phyloP scores from a whole-genome alignment of 345 rosid species.

The Hibiscus mutabilis region DNA sequence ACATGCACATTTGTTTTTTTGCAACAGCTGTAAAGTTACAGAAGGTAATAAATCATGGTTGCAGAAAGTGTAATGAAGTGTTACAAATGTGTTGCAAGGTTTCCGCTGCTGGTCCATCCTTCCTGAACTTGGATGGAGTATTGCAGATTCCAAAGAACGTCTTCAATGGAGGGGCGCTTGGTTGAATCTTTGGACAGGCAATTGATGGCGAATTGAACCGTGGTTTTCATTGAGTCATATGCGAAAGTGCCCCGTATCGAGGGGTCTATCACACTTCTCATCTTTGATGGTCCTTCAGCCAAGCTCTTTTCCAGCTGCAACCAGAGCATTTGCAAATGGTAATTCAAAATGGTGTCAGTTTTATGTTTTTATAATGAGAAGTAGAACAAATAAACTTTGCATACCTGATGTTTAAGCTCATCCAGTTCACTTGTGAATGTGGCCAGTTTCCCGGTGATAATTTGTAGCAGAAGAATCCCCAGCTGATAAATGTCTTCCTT shows the following conservation, averaged over 20 bases:
- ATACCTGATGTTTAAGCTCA: constrained; percentile 49
- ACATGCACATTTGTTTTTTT: not conserved
- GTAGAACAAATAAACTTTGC: not conserved
- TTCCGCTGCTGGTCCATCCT: constrained; percentile 77
- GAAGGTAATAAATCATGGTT: not conserved
- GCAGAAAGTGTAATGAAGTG: not conserved
- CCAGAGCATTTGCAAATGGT: not conserved
- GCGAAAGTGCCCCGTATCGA: constrained; percentile 61
- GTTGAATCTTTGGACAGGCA: constrained; percentile 56
- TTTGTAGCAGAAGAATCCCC: constrained; percentile 60
- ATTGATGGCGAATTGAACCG: constrained; percentile 59
- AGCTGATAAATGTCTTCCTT: constrained; percentile 85
- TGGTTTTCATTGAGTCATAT: constrained; percentile 67
- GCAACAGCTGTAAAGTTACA: not conserved
- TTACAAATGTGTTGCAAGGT: constrained; percentile 33
- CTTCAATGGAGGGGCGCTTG: constrained; percentile 78
- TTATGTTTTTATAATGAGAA: too few relatives aligned
- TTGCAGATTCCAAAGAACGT: constrained; percentile 90
- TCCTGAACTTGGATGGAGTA: constrained; percentile 86
- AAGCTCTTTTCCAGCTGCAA: constrained; percentile 52
- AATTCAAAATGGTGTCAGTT: not conserved
- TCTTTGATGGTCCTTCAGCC: constrained; percentile 48
- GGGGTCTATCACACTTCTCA: constrained; percentile 46
- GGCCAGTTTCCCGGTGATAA: constrained; percentile 52
- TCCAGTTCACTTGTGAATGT: constrained; percentile 45